Conservation (phyloP, 805 yeast genomes). For the Candida mattraensis region DNA sequence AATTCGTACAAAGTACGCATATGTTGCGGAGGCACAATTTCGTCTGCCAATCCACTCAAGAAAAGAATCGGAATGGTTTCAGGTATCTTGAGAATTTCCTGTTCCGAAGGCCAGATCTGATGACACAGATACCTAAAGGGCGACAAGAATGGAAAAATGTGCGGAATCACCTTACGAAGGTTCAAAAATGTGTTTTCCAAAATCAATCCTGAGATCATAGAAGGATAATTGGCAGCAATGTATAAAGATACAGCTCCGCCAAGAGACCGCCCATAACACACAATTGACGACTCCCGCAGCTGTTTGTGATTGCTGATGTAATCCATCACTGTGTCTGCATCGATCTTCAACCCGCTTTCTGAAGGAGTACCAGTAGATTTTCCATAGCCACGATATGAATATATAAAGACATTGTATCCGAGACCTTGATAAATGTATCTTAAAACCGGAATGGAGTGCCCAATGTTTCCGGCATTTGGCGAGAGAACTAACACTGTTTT, state of each 20-base stretch:
- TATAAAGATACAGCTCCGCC: constrained; percentile 96
- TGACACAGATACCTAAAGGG: constrained; percentile 63
- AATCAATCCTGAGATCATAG: constrained; percentile 59
- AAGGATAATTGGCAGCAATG: constrained; percentile 60
- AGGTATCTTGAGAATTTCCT: constrained; percentile 50
- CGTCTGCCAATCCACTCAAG: constrained; percentile 75
- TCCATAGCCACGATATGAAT: constrained; percentile 93
- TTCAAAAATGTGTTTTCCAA: constrained; percentile 86
- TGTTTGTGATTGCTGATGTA: constrained; percentile 55
- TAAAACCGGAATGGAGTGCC: constrained; percentile 83
- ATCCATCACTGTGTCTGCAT: constrained; percentile 70
- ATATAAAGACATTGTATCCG: constrained; percentile 75
- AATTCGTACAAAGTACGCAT: constrained; percentile 60
- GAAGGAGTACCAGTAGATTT: constrained; percentile 70
- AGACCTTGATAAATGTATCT: constrained; percentile 59
- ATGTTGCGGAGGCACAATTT: constrained; percentile 87
- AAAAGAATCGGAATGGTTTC: constrained; percentile 63
- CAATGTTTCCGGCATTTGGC: constrained; percentile 97
- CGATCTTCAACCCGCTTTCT: constrained; percentile 78
- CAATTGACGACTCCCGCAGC: constrained; percentile 50
- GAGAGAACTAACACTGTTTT: constrained; percentile 77
- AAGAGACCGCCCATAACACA: constrained; percentile 83
- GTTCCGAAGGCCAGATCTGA: constrained; percentile 81
- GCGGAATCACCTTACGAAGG: constrained; percentile 68
- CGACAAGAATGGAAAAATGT: constrained; percentile 66